These are phyloP conservation scores for Rosa chinensis DNA, from an alignment of 306 rosid genomes.

Conservation along the genomic window DNA sequence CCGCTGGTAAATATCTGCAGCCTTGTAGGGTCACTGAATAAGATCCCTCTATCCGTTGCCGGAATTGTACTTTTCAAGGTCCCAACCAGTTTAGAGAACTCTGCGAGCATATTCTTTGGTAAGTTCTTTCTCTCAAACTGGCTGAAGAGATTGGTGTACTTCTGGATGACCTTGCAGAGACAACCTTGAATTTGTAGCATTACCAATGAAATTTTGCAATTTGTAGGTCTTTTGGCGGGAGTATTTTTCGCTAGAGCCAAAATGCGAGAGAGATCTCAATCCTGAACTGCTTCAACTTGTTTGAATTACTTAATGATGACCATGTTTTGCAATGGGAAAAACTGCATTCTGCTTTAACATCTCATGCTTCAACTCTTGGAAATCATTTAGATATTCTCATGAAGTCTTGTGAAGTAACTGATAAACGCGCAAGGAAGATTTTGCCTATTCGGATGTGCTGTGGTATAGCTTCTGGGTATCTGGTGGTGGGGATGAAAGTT, in stretches of 20 bases:
- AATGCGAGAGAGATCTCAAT: slow-evolving; percentile 70
- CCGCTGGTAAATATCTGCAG: slow-evolving; percentile 49
- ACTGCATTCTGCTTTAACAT: slow-evolving; percentile 21
- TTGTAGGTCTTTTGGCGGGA: slow-evolving; percentile 91
- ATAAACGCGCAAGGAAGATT: neutral
- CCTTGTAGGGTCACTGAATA: slow-evolving; percentile 95
- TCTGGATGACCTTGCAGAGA: neutral
- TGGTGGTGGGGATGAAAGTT: neutral
- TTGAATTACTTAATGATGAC: neutral
- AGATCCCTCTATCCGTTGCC: slow-evolving; percentile 92
- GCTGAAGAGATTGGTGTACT: neutral
- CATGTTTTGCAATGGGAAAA: slow-evolving; percentile 10
- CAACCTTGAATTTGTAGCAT: slow-evolving; percentile 21
- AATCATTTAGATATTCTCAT: neutral
- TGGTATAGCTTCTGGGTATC: neutral
- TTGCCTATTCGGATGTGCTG: slow-evolving; percentile 10
- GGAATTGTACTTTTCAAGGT: slow-evolving; percentile 90
- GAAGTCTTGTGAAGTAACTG: slow-evolving; percentile 1
- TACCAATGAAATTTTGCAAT: slow-evolving; percentile 25
- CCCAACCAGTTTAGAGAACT: slow-evolving; percentile 93
- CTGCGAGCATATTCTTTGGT: slow-evolving; percentile 92
- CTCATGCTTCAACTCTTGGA: neutral
- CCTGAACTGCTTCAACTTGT: slow-evolving; percentile 22
- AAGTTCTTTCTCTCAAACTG: slow-evolving; percentile 30
- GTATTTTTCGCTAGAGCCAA: slow-evolving; percentile 94